Evolutionary conservation across 1,139 yeast species (phyloP).

Genomic region (Zhuliangozyma parablackwelliae): DNA sequence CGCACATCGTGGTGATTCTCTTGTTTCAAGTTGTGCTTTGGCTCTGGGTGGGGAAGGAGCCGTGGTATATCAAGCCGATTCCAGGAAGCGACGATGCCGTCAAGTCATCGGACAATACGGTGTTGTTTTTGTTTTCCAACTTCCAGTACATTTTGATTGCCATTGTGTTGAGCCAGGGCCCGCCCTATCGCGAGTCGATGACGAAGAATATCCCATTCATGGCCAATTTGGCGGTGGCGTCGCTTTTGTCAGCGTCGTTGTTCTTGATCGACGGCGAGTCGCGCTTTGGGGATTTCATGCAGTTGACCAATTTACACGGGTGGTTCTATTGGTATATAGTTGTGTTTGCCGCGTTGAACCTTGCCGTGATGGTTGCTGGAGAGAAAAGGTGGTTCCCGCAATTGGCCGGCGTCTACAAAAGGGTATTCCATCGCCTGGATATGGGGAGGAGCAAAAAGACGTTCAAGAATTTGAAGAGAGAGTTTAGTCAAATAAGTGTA

Average conservation of each 20-base stretch:
- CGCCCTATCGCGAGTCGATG: conserved; percentile 88
- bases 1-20: conserved; percentile 62
- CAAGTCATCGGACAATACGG: conserved; percentile 83
- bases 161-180: conserved; percentile 78
- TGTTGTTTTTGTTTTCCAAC: conserved; percentile 73
- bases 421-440: conserved; percentile 16
- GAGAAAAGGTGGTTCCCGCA: conserved; percentile 30
- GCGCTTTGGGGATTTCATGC: conserved; percentile 64
- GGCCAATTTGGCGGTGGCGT: conserved; percentile 50
- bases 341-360: conserved; percentile 46
- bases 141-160: conserved; percentile 89
- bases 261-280: conserved; percentile 49
- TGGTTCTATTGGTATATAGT: conserved; percentile 51
- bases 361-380: conserved; percentile 42
- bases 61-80: conserved; percentile 79
- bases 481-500: conserved; percentile 12
- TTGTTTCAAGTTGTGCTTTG: conserved; percentile 67
- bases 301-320: conserved; percentile 58
- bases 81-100: conserved; percentile 87
- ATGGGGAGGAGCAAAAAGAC: conserved; percentile 31
- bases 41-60: conserved; percentile 50
- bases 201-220: conserved; percentile 68
- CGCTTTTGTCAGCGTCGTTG: conserved; percentile 43
- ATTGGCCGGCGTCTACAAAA: conserved; percentile 29
- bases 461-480: conserved; percentile 34